Evolutionary conservation across 768 basidiomycete species (phyloP).

Genomic region (Mycena filopes): DNA sequence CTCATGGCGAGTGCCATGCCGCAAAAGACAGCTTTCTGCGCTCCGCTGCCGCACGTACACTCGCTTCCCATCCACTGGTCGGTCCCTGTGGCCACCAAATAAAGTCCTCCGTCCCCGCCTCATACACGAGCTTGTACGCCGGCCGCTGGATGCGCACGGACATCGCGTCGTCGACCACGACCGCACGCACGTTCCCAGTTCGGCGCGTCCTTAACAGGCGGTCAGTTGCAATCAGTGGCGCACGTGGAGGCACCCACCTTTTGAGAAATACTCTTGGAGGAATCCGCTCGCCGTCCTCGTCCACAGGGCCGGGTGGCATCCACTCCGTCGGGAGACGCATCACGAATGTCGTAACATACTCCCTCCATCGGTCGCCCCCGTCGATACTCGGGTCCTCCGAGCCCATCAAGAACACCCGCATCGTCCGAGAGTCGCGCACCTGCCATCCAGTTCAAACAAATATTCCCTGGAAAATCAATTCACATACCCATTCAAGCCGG

Average conservation of each 20-base stretch:
- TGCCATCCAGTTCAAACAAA: constrained; percentile 43
- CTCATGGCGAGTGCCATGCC: constrained; percentile 9
- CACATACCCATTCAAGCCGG: constrained; percentile 81
- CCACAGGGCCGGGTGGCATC: constrained; percentile 51
- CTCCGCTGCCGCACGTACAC: constrained; percentile 43
- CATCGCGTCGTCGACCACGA: constrained; percentile 49
- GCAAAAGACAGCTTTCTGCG: constrained; percentile 37
- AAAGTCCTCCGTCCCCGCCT: constrained; percentile 70
- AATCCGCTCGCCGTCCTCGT: constrained; percentile 45
- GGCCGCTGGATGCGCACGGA: constrained; percentile 66
- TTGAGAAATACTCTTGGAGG: constrained; percentile 61
- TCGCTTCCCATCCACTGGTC: constrained; percentile 26
- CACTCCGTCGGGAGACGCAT: constrained; percentile 79
- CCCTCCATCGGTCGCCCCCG: constrained; percentile 75
- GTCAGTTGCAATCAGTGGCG: constrained; percentile 39
- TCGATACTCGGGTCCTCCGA: constrained; percentile 73
- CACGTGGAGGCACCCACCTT: constrained; percentile 56
- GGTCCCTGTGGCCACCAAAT: constrained; percentile 52
- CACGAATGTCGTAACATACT: constrained; percentile 80
- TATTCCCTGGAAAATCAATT: constrained; percentile 16
- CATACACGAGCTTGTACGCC: constrained; percentile 78
- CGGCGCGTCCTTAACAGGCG: constrained; percentile 59
- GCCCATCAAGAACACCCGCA: constrained; percentile 71
- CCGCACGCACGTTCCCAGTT: constrained; percentile 55
- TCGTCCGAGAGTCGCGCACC: constrained; percentile 64